These are phyloP conservation scores for Symbiodinium natans DNA, from an alignment of 73 alveolate species.

Conservation along the genomic window DNA sequence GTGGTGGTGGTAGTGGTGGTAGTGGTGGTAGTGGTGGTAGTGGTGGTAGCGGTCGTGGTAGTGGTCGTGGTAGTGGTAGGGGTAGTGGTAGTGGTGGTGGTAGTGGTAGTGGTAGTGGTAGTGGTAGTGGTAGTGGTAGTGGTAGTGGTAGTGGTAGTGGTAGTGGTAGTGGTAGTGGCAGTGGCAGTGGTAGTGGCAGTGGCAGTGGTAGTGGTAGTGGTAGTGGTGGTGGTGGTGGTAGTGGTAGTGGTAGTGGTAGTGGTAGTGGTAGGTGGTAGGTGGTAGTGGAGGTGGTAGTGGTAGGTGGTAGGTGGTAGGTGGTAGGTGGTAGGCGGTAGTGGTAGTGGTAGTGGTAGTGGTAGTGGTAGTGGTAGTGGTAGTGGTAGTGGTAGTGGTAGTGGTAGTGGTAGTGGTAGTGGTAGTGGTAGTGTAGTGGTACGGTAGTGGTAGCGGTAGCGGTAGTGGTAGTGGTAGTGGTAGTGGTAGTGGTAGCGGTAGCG, in stretches of 20 bases:
- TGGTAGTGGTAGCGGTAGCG: background rate
- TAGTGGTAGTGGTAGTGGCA: constrained; percentile 2
- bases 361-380: background rate
- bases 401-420: background rate
- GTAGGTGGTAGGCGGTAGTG: too few relatives aligned
- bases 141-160: background rate
- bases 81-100: background rate
- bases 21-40: background rate
- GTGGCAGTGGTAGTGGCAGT: background rate
- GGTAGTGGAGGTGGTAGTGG: too few relatives aligned
- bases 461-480: background rate
- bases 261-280: too few relatives aligned
- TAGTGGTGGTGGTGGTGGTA: background rate
- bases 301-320: too few relatives aligned
- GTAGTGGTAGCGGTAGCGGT: background rate
- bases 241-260: background rate
- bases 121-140: background rate
- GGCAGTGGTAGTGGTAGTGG: background rate
- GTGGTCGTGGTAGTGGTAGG: background rate
- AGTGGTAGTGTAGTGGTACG: background rate
- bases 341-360: background rate
- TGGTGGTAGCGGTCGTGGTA: background rate
- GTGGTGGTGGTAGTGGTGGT: background rate
- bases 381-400: background rate
- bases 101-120: background rate